Conservation (phyloP, 2,329 filamentous ascomycete genomes). For the Coniochaeta sp. region DNA sequence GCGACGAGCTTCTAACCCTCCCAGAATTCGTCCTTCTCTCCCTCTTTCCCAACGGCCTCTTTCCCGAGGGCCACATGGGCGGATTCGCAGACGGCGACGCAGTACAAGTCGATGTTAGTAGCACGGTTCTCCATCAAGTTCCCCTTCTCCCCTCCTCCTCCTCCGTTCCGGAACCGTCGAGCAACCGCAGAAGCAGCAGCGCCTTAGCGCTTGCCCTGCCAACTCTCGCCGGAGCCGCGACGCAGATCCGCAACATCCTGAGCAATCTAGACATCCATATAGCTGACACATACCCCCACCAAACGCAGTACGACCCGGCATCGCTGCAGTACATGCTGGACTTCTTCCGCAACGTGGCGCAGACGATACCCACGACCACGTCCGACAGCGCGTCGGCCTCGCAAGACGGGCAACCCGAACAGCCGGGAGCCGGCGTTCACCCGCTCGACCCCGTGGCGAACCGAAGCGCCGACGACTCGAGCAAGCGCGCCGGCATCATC, state of each 20-base stretch:
- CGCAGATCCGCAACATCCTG: constrained; percentile 22
- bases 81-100: constrained; percentile 88
- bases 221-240: not conserved
- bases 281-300: constrained; percentile 28
- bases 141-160: constrained; percentile 15
- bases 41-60: constrained; percentile 96
- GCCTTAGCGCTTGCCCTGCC: not conserved
- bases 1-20: constrained; percentile 89
- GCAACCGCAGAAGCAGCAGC: not conserved
- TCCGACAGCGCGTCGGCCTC: constrained; percentile 52
- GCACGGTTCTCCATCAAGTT: constrained; percentile 10
- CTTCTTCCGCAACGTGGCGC: constrained; percentile 92
- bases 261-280: constrained; percentile 33
- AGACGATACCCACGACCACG: constrained; percentile 78
- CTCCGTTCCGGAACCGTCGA: constrained; percentile 5
- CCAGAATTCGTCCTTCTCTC: constrained; percentile 96
- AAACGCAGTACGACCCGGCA: constrained; percentile 80
- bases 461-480: constrained; percentile 55
- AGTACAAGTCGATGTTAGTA: constrained; percentile 83
- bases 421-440: constrained; percentile 49
- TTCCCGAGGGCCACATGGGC: constrained; percentile 93
- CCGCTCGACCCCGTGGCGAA: constrained; percentile 54
- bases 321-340: constrained; percentile 99
- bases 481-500: constrained; percentile 91
- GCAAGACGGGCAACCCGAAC: constrained; percentile 44